Evolutionary conservation across 2,329 filamentous ascomycete species (phyloP).

Genomic region (Bipolaris cookei): DNA sequence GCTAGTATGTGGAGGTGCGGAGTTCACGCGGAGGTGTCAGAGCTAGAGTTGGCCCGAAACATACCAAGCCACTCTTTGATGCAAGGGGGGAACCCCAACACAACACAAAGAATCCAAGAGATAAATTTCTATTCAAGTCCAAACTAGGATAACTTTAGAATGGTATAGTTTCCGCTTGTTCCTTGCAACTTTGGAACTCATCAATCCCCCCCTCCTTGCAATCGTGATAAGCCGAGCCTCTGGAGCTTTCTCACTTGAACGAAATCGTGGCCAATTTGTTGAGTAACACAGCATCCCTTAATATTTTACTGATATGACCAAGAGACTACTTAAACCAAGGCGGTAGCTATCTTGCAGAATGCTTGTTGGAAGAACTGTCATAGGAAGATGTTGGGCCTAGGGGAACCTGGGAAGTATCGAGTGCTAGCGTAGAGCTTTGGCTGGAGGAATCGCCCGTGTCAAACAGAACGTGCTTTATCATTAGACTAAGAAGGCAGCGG

Average conservation of each 20-base stretch:
- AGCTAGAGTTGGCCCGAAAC: conserved; percentile 37
- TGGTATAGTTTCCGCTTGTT: background rate
- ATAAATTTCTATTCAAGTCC: conserved; percentile 36
- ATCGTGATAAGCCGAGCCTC: conserved; percentile 1
- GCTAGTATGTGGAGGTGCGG: conserved; percentile 24
- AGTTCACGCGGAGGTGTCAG: conserved; percentile 38
- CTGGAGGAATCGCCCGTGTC: background rate
- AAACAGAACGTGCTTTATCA: background rate
- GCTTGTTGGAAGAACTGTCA: background rate
- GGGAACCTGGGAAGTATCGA: background rate
- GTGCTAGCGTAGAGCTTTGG: background rate
- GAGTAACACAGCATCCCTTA: conserved; percentile 1
- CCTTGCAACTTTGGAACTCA: conserved; percentile 3
- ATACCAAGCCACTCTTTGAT: conserved; percentile 36
- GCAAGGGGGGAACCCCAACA: conserved; percentile 22
- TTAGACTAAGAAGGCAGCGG: conserved; percentile 39
- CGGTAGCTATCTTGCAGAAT: background rate
- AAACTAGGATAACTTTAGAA: conserved; percentile 20
- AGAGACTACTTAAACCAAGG: conserved; percentile 1
- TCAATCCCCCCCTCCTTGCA: background rate
- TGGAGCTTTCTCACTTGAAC: background rate
- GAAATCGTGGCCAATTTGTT: background rate
- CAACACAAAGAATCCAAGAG: conserved; percentile 33
- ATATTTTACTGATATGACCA: conserved; percentile 1
- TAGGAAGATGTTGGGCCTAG: conserved; percentile 1